Conservation (phyloP, 352 stramenopile species). For the Phytophthora ohioensis region DNA sequence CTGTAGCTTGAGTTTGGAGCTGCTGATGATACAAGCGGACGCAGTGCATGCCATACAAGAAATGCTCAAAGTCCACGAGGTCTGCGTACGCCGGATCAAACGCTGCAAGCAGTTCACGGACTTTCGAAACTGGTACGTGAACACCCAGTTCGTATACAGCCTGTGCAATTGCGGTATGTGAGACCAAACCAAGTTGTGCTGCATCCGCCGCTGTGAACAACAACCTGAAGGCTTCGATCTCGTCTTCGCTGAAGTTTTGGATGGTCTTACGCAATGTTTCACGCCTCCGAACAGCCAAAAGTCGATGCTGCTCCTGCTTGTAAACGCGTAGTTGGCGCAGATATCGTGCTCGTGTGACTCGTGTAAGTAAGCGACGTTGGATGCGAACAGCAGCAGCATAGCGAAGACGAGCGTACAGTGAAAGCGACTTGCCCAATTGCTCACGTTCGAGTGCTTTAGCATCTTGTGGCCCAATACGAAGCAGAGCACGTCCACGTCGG, state of each 20-base stretch:
- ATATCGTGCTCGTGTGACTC: slow-evolving; percentile 62
- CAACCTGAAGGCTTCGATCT: slow-evolving; percentile 68
- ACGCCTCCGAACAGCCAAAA: slow-evolving; percentile 47
- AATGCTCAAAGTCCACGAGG: slow-evolving; percentile 85
- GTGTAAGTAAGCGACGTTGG: slow-evolving; percentile 66
- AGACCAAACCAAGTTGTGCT: slow-evolving; percentile 71
- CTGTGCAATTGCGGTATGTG: slow-evolving; percentile 70
- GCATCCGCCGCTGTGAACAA: slow-evolving; percentile 72
- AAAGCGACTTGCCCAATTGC: slow-evolving; percentile 50
- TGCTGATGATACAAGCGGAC: slow-evolving; percentile 72
- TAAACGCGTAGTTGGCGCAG: slow-evolving; percentile 51
- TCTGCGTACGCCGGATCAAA: slow-evolving; percentile 79
- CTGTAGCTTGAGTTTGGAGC: slow-evolving; percentile 39
- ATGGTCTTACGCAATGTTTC: slow-evolving; percentile 61
- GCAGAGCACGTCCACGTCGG: slow-evolving; percentile 49
- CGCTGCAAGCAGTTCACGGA: slow-evolving; percentile 55
- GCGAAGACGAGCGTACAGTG: slow-evolving; percentile 75
- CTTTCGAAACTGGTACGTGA: slow-evolving; percentile 52
- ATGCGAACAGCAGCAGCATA: slow-evolving; percentile 74
- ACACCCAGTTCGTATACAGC: slow-evolving; percentile 82
- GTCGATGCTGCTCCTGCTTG: slow-evolving; percentile 54
- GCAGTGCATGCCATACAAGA: slow-evolving; percentile 85
- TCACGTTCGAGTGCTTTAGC: slow-evolving; percentile 20
- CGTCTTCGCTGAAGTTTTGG: slow-evolving; percentile 68
- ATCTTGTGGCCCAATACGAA: slow-evolving; percentile 55